phyloP scores from a whole-genome alignment of 306 rosid species.

The Quercus engelmannii region DNA sequence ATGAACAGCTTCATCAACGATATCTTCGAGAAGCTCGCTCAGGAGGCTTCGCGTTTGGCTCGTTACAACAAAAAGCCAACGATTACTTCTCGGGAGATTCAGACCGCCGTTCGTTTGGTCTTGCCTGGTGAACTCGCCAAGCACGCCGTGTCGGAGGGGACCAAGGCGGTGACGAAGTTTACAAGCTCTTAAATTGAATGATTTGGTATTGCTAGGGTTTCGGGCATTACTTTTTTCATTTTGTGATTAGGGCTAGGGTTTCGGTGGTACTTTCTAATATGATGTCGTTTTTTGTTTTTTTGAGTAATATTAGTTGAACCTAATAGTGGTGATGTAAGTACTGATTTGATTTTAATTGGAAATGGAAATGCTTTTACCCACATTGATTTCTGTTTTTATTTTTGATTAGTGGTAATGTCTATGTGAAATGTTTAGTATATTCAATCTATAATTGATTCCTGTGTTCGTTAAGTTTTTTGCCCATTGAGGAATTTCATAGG shows the following conservation, averaged over 20 bases:
- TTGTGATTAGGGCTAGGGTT: neutral
- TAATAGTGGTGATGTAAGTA: neutral
- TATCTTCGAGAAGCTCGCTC: slow-evolving; percentile 79
- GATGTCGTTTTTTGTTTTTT: neutral
- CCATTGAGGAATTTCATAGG: no score
- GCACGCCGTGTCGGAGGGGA: slow-evolving; percentile 80
- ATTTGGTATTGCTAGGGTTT: neutral
- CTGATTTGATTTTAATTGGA: neutral
- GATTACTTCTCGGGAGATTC: slow-evolving; percentile 73
- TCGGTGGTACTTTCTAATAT: neutral
- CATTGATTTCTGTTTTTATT: neutral
- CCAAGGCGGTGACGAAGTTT: slow-evolving; percentile 72
- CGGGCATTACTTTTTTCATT: no score
- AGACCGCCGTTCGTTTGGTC: slow-evolving; percentile 70
- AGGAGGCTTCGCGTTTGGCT: slow-evolving; percentile 60
- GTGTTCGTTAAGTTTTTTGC: no score
- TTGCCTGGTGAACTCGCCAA: slow-evolving; percentile 79
- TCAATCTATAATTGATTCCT: no score
- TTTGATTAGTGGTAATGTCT: no score
- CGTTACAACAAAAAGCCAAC: slow-evolving; percentile 76
- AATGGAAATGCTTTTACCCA: neutral
- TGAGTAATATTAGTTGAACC: no score
- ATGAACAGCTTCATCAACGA: slow-evolving; percentile 83
- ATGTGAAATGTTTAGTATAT: neutral
- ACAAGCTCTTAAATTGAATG: slow-evolving; percentile 43